Evolutionary conservation across 192 early-diverging fungal species (phyloP).

Genomic region (Gigaspora rosea): DNA sequence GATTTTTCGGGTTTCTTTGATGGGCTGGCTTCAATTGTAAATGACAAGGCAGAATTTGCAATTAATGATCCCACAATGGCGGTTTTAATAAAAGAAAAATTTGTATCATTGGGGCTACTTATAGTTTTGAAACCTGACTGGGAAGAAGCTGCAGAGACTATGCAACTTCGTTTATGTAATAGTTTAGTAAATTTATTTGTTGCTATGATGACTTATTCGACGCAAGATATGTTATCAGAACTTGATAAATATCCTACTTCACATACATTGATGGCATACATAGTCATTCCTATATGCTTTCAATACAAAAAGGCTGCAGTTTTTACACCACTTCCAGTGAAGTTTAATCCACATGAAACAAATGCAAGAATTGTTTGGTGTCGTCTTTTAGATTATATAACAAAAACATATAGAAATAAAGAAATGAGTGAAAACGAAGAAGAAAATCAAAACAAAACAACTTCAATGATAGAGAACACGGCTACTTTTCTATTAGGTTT

Average conservation of each 20-base stretch:
- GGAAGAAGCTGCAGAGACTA: slow-evolving; percentile 33
- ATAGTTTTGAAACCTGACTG: slow-evolving; percentile 45
- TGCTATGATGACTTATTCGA: slow-evolving; percentile 49
- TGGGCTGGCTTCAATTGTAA: slow-evolving; percentile 43
- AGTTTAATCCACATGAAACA: slow-evolving; percentile 27
- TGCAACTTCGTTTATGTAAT: slow-evolving; percentile 44
- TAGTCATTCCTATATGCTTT: slow-evolving; percentile 54
- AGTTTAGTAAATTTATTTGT: slow-evolving; percentile 52
- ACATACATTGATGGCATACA: slow-evolving; percentile 47
- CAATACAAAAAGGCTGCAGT: slow-evolving; percentile 48
- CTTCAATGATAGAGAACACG: slow-evolving; percentile 29
- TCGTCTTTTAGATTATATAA: slow-evolving; percentile 17
- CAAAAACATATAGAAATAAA: slow-evolving; percentile 9
- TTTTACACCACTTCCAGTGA: slow-evolving; percentile 36
- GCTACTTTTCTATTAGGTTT: slow-evolving; percentile 50
- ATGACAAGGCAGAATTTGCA: slow-evolving; percentile 39
- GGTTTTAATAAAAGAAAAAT: slow-evolving; percentile 43
- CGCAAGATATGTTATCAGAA: slow-evolving; percentile 46
- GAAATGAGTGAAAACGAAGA: not conserved
- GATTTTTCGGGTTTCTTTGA: slow-evolving; percentile 52
- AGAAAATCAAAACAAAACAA: not conserved
- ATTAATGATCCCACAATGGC: slow-evolving; percentile 39
- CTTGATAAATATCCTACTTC: slow-evolving; percentile 48
- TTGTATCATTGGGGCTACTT: slow-evolving; percentile 43
- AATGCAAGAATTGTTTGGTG: slow-evolving; percentile 19